Base-by-base conservation (phyloP, 164 flowering plant genomes). In the Vitis rotundifolia region DNA sequence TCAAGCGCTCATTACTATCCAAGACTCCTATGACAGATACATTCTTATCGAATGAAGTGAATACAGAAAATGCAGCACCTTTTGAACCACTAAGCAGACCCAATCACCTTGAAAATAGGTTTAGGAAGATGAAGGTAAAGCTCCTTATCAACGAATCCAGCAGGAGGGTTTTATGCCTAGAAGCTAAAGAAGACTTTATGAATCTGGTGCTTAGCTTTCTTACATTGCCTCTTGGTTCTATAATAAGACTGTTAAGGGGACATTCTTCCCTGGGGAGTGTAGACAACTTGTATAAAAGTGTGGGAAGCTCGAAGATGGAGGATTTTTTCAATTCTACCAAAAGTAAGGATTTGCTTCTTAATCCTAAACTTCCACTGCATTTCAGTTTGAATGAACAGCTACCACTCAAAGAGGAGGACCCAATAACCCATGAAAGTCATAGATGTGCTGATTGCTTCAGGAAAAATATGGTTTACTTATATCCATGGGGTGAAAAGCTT, bases 261-360 rank as follows among this genome's bases (percentile, higher is more conserved):
- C 3, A 13, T n/a, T 5, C 31, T 51, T 14, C 49, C 1, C 11
- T 59, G 47, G 75, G 71, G 6, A 67, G 74, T 31, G 22, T 78
- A 11, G 62, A 61, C 53, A 59, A 78, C 44, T 49, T 78, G 14
- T 68, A 70, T 61, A 68, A 19, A 15, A 75, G 78, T 53, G 61
- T 73, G 3, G 61, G 49, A 13, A 44, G 50, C 11, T 57, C 59
- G 13, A 57, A 67, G 22, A 15, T 8, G 8, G 47, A 47, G 19
- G 3, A n/a, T 8, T 52, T 65, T 22, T n/a, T 70, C 19, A 66
- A 51, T 6, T 64, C 77, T 13, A 51, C 62, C n/a, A 44, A 67
- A 5, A 19, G 18, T 13, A 71, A 64, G 22, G 70, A 28, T 18
- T 28, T 48, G 15, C 66, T 79, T 6, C 29, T 70, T 13, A 44